Percentiles rank a stretch among this genome's conserved stretches.
Conservation (phyloP, 768 basidiomycete species). For the Bullera alba region DNA sequence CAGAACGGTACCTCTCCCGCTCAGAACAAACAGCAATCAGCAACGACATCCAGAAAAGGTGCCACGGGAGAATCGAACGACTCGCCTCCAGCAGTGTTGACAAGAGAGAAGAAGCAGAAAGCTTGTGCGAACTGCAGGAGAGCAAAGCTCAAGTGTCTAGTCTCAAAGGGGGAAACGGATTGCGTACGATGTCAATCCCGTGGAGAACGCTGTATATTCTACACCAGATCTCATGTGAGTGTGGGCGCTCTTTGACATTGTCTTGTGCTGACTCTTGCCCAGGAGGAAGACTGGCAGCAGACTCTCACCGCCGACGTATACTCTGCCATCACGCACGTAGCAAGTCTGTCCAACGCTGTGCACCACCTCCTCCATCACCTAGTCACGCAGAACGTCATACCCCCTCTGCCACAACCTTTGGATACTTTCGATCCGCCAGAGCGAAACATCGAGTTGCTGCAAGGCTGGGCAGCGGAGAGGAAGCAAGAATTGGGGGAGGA, state of each 20-base stretch:
- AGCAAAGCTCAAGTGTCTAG: constrained; percentile 33
- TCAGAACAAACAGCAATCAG: too few relatives aligned
- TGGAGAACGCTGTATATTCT: constrained; percentile 29
- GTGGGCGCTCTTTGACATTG: neutral
- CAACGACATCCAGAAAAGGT: too few relatives aligned
- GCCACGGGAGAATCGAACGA: too few relatives aligned
- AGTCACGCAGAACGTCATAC: constrained; percentile 12
- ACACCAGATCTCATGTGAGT: constrained; percentile 26
- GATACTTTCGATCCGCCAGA: constrained; percentile 19
- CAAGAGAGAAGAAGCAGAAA: constrained; percentile 35
- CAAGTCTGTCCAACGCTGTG: constrained; percentile 22
- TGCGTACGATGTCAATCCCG: constrained; percentile 28
- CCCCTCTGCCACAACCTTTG: constrained; percentile 12
- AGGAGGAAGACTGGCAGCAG: constrained; percentile 38
- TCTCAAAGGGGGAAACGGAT: constrained; percentile 20
- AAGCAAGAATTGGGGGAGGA: constrained; percentile 4
- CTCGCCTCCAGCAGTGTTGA: constrained; percentile 16
- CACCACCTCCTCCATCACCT: constrained; percentile 26
- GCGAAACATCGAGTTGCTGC: constrained; percentile 9
- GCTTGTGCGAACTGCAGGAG: constrained; percentile 33
- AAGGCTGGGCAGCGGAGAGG: constrained; percentile 21
- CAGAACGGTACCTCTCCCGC: too few relatives aligned
- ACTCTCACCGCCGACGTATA: constrained; percentile 20
- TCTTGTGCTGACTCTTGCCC: neutral
- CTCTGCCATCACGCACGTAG: constrained; percentile 18